These are phyloP conservation scores for Deinandra increscens DNA, from an alignment of 129 eudicot genomes.

Conservation along the genomic window DNA sequence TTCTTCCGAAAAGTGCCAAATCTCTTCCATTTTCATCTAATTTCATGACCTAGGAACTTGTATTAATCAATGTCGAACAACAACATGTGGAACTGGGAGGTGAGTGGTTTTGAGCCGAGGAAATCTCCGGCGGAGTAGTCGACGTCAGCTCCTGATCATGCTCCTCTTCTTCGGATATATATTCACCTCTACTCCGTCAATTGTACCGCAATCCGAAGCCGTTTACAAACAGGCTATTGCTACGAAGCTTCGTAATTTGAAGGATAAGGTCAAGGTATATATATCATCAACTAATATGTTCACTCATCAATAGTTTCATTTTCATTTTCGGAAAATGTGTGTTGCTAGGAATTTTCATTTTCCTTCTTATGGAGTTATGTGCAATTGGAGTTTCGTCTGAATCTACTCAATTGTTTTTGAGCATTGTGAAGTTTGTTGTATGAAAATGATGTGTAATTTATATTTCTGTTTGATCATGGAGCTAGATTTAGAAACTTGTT, in stretches of 20 bases:
- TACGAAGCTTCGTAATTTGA: conserved; percentile 59
- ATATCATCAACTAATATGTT: neutral
- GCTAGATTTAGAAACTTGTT: conserved; percentile 23
- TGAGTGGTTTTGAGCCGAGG: conserved; percentile 81
- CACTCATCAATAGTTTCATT: neutral
- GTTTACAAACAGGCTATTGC: conserved; percentile 41
- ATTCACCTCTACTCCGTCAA: conserved; percentile 64
- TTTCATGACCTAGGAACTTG: conserved; percentile 13
- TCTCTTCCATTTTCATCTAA: neutral
- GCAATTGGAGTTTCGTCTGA: neutral
- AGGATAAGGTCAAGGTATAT: conserved; percentile 80
- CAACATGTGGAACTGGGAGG: conserved; percentile 98
- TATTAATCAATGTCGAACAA: conserved; percentile 46
- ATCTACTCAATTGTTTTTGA: neutral
- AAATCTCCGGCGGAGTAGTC: conserved; percentile 44
- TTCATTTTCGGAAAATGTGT: neutral
- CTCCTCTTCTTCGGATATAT: conserved; percentile 65
- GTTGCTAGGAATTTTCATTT: too few species aligned
- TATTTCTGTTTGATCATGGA: neutral
- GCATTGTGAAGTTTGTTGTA: neutral
- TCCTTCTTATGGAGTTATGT: neutral
- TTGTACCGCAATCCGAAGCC: conserved; percentile 55
- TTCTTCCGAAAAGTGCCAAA: conserved; percentile 19
- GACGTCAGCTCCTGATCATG: conserved; percentile 28
- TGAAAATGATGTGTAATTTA: neutral